A percentile compares a stretch with the other conserved stretches of the same genome.
These are phyloP conservation scores for Prunus davidiana DNA, from an alignment of 306 rosid species.

Conservation along the genomic window DNA sequence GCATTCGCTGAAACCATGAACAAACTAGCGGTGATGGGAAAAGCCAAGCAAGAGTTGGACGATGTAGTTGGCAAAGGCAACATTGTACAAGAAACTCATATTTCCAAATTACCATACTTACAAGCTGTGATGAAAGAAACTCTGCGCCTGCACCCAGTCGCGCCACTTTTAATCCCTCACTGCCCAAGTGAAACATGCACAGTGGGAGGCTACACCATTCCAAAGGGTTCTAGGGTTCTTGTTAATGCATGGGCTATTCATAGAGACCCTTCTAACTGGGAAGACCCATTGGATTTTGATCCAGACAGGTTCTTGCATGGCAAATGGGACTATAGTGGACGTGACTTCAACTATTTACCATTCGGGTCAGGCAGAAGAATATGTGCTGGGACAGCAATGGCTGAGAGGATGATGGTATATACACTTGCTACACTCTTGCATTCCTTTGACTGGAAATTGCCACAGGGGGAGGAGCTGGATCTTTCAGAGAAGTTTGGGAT, in stretches of 20 bases:
- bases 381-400: constrained; percentile 22
- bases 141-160: constrained; percentile 32
- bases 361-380: constrained; percentile 34
- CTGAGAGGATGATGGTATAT: constrained; percentile 6
- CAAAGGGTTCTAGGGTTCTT: too few relatives aligned
- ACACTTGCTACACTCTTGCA: not conserved
- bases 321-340: constrained; percentile 4
- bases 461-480: too few relatives aligned
- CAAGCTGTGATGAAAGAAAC: constrained; percentile 30
- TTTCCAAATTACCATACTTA: constrained; percentile 22
- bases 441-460: too few relatives aligned
- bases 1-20: constrained; percentile 46
- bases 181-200: too few relatives aligned
- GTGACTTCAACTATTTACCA: constrained; percentile 15
- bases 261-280: constrained; percentile 9
- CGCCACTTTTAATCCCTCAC: constrained; percentile 2
- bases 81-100: constrained; percentile 27
- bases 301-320: constrained; percentile 19
- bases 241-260: too few relatives aligned
- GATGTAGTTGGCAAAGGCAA: constrained; percentile 40
- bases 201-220: too few relatives aligned
- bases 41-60: constrained; percentile 53
- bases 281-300: constrained; percentile 16
- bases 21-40: constrained; percentile 40
- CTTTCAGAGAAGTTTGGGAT: too few relatives aligned